phyloP scores from a whole-genome alignment of 2,329 filamentous ascomycete genomes.

The Aspergillus pseudoglaucus region DNA sequence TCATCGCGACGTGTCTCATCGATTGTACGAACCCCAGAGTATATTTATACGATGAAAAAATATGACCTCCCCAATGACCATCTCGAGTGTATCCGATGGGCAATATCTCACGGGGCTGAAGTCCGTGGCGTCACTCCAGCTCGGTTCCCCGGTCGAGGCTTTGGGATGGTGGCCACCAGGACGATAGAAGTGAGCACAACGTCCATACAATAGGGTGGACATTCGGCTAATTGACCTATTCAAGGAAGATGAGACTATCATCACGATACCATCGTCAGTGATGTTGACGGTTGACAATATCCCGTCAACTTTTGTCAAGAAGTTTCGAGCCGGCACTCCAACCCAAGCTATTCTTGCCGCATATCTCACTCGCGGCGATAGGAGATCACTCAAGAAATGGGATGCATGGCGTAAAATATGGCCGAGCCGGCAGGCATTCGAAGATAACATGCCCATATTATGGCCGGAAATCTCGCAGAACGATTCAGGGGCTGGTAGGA shows the following conservation, averaged over 20 bases:
- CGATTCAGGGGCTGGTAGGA: conserved; percentile 10
- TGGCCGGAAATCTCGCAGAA: conserved; percentile 36
- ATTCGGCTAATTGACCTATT: not conserved
- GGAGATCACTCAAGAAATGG: conserved; percentile 42
- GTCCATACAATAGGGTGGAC: not conserved
- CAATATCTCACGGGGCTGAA: conserved; percentile 54
- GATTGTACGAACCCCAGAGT: too few species aligned
- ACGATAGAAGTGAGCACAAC: conserved; percentile 50
- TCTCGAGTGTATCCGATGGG: conserved; percentile 60
- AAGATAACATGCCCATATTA: conserved; percentile 50
- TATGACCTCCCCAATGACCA: conserved; percentile 12
- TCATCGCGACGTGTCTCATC: too few species aligned
- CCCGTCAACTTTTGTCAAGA: conserved; percentile 46
- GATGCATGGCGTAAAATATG: conserved; percentile 60
- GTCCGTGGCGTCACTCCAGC: conserved; percentile 62
- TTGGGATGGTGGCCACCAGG: conserved; percentile 66
- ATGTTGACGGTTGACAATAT: conserved; percentile 59
- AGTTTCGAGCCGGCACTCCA: conserved; percentile 50
- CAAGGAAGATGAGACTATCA: conserved; percentile 53
- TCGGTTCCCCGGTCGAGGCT: conserved; percentile 63
- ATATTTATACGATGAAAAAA: too few species aligned
- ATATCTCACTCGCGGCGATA: conserved; percentile 49
- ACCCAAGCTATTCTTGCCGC: conserved; percentile 67
- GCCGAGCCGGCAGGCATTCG: conserved; percentile 57
- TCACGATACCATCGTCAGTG: conserved; percentile 56